phyloP scores from a whole-genome alignment of 2,329 filamentous ascomycete species.

The Trichocomaceae sp. region DNA sequence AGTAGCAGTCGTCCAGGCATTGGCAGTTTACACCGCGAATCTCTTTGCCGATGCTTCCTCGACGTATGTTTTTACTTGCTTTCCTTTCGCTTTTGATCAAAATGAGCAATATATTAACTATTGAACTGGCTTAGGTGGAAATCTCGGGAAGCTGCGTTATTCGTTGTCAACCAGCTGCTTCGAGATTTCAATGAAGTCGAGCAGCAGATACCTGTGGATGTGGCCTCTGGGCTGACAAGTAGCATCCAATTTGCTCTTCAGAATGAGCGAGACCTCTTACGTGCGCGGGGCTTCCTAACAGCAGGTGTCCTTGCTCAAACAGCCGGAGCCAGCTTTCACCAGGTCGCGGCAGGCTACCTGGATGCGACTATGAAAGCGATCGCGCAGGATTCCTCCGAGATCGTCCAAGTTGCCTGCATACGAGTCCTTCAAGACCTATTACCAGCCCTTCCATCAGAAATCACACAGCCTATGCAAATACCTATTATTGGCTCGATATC shows the following conservation, averaged over 20 bases:
- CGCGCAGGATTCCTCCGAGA: conserved; percentile 67
- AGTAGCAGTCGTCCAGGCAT: conserved; percentile 65
- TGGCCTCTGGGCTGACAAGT: conserved; percentile 68
- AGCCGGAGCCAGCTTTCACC: conserved; percentile 49
- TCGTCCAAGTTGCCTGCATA: conserved; percentile 88
- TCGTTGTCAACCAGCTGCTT: conserved; percentile 74
- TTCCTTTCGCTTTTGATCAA: neutral
- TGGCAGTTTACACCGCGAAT: conserved; percentile 68
- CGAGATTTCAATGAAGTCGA: conserved; percentile 75
- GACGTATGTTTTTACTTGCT: conserved; percentile 23
- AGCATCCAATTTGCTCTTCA: conserved; percentile 72
- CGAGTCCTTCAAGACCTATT: conserved; percentile 71
- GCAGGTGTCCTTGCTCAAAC: conserved; percentile 72
- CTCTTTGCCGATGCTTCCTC: conserved; percentile 54
- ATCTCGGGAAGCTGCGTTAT: conserved; percentile 72
- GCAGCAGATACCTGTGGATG: conserved; percentile 61
- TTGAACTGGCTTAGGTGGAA: conserved; percentile 48
- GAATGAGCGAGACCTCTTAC: conserved; percentile 65
- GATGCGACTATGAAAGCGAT: conserved; percentile 67
- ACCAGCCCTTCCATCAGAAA: conserved; percentile 45
- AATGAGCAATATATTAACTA: neutral
- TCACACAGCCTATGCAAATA: conserved; percentile 53
- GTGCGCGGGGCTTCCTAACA: conserved; percentile 80
- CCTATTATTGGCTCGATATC: conserved; percentile 56
- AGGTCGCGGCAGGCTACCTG: conserved; percentile 32